Conservation (phyloP, 1,284 basidiomycete genomes). For the Rhizoctonia solani region DNA sequence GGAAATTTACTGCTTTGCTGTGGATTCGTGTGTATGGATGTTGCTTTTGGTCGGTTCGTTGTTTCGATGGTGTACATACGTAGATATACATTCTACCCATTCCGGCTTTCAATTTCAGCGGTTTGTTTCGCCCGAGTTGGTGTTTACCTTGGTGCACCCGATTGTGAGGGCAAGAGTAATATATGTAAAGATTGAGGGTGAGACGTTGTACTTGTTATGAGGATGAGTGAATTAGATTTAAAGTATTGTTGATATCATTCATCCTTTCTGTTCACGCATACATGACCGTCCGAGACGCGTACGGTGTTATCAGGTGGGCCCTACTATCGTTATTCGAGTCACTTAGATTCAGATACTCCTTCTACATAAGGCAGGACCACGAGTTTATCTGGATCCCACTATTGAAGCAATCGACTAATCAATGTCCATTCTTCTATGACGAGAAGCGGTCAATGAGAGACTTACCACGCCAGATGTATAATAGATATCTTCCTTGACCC, state of each 20-base stretch:
- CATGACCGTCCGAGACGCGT: too few species aligned
- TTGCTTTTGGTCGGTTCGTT: neutral
- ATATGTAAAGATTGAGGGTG: too few species aligned
- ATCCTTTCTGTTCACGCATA: too few species aligned
- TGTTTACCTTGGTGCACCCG: neutral
- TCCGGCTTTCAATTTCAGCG: neutral
- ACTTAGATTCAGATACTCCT: neutral
- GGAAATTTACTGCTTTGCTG: neutral
- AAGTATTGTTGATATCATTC: too few species aligned
- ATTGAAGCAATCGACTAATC: neutral
- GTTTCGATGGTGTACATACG: neutral
- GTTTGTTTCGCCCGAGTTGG: neutral
- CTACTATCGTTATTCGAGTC: too few species aligned
- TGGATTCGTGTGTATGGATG: neutral
- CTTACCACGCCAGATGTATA: constrained; percentile 60
- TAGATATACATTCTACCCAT: neutral
- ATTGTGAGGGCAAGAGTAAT: neutral
- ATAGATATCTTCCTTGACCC: constrained; percentile 59
- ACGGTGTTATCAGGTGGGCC: too few species aligned
- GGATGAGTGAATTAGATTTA: too few species aligned
- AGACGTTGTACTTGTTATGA: too few species aligned
- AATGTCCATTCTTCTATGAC: neutral
- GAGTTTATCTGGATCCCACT: constrained; percentile 37
- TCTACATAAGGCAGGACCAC: constrained; percentile 35
- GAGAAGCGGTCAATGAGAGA: constrained; percentile 33